phyloP scores from a whole-genome alignment of 2,329 filamentous ascomycete genomes.

The Emydomyces testavorans region DNA sequence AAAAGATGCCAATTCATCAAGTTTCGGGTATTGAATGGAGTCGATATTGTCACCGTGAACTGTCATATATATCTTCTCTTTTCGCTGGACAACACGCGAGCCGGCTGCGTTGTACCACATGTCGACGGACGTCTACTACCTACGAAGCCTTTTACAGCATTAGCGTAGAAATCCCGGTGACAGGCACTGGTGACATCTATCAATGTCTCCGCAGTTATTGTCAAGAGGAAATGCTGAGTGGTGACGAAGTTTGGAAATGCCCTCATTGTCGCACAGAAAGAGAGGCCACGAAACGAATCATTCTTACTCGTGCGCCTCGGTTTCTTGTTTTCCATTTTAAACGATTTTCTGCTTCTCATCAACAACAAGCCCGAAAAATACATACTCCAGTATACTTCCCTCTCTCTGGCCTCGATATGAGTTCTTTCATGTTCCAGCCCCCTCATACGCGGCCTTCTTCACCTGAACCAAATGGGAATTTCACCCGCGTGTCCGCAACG shows the following conservation, averaged over 20 bases:
- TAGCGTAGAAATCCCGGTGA: conserved; percentile 56
- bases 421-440: conserved; percentile 46
- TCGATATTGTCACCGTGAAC: conserved; percentile 55
- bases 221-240: conserved; percentile 53
- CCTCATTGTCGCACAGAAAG: conserved; percentile 59
- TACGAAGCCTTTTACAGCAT: conserved; percentile 61
- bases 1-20: conserved; percentile 49
- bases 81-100: conserved; percentile 64
- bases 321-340: conserved; percentile 70
- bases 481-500: conserved; percentile 36
- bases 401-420: conserved; percentile 55
- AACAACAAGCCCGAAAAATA: conserved; percentile 53
- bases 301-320: conserved; percentile 65
- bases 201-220: conserved; percentile 61
- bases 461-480: conserved; percentile 26
- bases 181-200: conserved; percentile 49
- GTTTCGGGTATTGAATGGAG: conserved; percentile 66
- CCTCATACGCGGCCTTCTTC: conserved; percentile 21
- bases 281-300: conserved; percentile 57
- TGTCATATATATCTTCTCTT: conserved; percentile 65
- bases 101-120: conserved; percentile 49
- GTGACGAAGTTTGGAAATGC: conserved; percentile 60
- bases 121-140: conserved; percentile 52
- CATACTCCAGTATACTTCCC: conserved; percentile 65
- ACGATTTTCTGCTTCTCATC: conserved; percentile 50